phyloP scores from a whole-genome alignment of 306 rosid species.

The Canavalia gladiata region DNA sequence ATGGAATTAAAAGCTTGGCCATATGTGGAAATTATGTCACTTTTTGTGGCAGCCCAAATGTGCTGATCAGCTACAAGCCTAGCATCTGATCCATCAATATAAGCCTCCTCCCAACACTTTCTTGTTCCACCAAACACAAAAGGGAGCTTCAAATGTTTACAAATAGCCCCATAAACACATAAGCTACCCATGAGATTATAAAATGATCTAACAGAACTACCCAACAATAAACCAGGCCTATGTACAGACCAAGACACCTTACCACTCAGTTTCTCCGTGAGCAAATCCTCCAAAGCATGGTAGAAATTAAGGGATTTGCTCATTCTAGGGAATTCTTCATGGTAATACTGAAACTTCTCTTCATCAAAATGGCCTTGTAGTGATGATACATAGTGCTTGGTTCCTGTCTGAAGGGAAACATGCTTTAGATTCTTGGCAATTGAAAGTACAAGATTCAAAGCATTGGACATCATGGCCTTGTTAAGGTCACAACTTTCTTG shows the following conservation, averaged over 20 bases:
- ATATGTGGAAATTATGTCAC: slow-evolving; percentile 30
- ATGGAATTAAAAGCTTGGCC: slow-evolving; percentile 77
- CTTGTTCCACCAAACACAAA: slow-evolving; percentile 84
- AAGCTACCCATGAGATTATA: slow-evolving; percentile 84
- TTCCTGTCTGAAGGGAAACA: slow-evolving; percentile 93
- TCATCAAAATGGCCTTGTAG: slow-evolving; percentile 56
- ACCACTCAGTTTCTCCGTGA: slow-evolving; percentile 67
- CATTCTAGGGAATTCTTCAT: slow-evolving; percentile 72
- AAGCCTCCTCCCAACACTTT: slow-evolving; percentile 83
- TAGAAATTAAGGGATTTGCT: slow-evolving; percentile 65
- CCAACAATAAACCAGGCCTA: slow-evolving; percentile 83
- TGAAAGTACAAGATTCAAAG: slow-evolving; percentile 63
- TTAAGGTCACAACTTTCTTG: slow-evolving; percentile 66
- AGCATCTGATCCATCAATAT: slow-evolving; percentile 86
- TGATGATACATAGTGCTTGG: slow-evolving; percentile 85
- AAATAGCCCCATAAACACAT: slow-evolving; percentile 84
- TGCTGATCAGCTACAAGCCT: slow-evolving; percentile 93
- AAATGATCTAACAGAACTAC: slow-evolving; percentile 71
- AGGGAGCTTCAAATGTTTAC: slow-evolving; percentile 70
- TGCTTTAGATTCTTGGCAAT: slow-evolving; percentile 64
- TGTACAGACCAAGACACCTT: slow-evolving; percentile 79
- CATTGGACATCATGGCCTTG: slow-evolving; percentile 82
- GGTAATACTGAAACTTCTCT: slow-evolving; percentile 47
- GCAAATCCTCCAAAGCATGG: slow-evolving; percentile 81
- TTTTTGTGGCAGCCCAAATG: slow-evolving; percentile 78